Base-by-base conservation (phyloP, 2,329 filamentous ascomycete genomes). In the Cryphonectria japonica region DNA sequence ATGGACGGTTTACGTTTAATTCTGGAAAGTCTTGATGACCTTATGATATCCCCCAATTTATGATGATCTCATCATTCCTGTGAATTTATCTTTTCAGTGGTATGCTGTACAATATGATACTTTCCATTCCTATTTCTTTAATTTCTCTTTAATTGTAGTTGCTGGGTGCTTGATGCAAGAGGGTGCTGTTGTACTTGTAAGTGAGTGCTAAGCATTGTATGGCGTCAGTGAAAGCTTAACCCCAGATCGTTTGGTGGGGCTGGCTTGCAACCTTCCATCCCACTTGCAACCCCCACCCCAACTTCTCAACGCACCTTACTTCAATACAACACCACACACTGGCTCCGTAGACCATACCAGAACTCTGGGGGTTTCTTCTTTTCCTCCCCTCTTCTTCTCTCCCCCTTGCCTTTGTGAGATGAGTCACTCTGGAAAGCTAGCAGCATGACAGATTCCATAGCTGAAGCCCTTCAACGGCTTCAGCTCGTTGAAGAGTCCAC, bases 1-100 rank as follows among this genome's bases (percentile, higher is more conserved):
- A 87, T 89, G 85, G 86, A 87, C 57, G 86, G 83, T 0, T 73
- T 87, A 34, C 88, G 85, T 85, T 87, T 34, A 5, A 26, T 37
- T 6, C 22, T 59, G 41, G 34, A 13, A 46, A 29, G 7, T 8
- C 1, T 16, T 64, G 26, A 43, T 16, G 46, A 50, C 43, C 43
- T 2, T n/a, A 50, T 9, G n/a, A 43, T 43, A 46, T 43, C 26
- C 32, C n/a, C 13, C 22, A 62, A n/a, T 62, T n/a, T 1, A 37
- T 26, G 34, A 37, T 41, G 60, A 37, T 26, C 16, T 34, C 26
- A 32, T 59, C 2, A 8, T 32, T 5, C 29, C 1, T 26, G 22
- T 11, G 29, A n/a, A 13, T 11, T 4, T 26, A 1, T 26, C 26
- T 54, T n/a, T 26, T 11, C 22, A 26, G 8, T n/a, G 29, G 8